Percentiles rank a stretch among this genome's conserved stretches.
These are phyloP conservation scores for Petunia axillaris DNA, from an alignment of 257 asterid species.

Conservation along the genomic window DNA sequence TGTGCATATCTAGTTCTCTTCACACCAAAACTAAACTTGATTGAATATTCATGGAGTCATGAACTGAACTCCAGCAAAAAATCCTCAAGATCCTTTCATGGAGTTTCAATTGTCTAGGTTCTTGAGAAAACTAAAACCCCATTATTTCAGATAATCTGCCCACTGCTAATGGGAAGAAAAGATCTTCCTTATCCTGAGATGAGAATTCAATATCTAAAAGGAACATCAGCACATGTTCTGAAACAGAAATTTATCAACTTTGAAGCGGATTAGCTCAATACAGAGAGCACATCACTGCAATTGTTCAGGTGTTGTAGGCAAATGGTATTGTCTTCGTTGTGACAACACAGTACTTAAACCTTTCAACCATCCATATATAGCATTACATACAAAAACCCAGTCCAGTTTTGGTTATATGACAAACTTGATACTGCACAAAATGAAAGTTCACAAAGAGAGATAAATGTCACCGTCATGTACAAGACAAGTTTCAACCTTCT, in stretches of 20 bases:
- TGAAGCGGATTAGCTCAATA: not conserved
- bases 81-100: too few relatives aligned
- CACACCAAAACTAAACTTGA: not conserved
- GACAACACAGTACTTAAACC: not conserved
- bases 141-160: not conserved
- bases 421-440: conserved; percentile 18
- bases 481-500: conserved; percentile 16
- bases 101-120: not conserved
- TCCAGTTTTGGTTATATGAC: conserved; percentile 9
- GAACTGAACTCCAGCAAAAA: too few relatives aligned
- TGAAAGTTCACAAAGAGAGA: not conserved
- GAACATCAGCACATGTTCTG: not conserved
- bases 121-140: not conserved
- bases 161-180: not conserved
- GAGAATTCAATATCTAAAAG: not conserved
- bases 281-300: not conserved
- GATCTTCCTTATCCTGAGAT: not conserved
- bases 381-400: conserved; percentile 1
- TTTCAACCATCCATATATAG: not conserved
- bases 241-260: not conserved
- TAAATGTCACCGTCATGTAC: not conserved
- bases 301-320: not conserved
- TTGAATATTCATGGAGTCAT: not conserved
- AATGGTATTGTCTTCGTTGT: not conserved
- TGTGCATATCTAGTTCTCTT: not conserved